Base-by-base conservation (phyloP, 1,139 yeast species). In the Cylindricascospora bacillispora region DNA sequence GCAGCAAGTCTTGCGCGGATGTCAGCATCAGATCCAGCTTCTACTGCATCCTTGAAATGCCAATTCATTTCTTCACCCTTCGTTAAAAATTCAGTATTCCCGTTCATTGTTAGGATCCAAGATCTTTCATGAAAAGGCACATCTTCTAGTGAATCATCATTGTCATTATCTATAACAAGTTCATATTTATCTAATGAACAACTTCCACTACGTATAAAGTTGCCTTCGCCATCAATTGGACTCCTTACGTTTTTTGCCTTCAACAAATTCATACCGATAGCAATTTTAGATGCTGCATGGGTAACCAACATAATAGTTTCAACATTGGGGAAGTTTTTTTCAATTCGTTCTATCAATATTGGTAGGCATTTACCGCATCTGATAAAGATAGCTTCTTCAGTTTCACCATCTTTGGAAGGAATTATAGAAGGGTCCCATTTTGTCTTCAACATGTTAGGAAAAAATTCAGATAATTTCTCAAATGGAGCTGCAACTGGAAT, bases 31-130 rank as follows among this genome's bases (percentile, higher is more conserved):
- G 85, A 75, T 3, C 89, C 89, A 1, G 89, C 86, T 49, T 77
- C 86, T 40, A 69, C 72, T 15, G 67, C 67, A 33, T 56, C 57
- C 22, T 51, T 53, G 59, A 82, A 82, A 41, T 75, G 70, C 94
- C 94, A 82, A 49, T 79, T 79, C 89, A 83, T 80, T 54, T 81
- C 93, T 52, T 82, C 93, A n/a, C 94, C 94, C 6, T 66, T 56
- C 2, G 65, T 52, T 39, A 82, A 60, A 43, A 73, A 80, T 27
- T 67, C 73, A 15, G 81, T 67, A 39, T 71, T 67, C 13, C 94
- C 94, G 47, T 76, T 77, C 65, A 67, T 61, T 14, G 60, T 62
- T 29, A 72, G 52, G 6, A 45, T 46, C 86, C 92, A 80, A 22
- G 40, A 37, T 25, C 46, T 37, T 12, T 37, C 28, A 7, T 36